Percentiles rank a stretch among this genome's conserved stretches.
These are phyloP conservation scores for Podospora bellae-mahoneyi DNA, from an alignment of 495 filamentous ascomycete genomes.

Conservation along the genomic window DNA sequence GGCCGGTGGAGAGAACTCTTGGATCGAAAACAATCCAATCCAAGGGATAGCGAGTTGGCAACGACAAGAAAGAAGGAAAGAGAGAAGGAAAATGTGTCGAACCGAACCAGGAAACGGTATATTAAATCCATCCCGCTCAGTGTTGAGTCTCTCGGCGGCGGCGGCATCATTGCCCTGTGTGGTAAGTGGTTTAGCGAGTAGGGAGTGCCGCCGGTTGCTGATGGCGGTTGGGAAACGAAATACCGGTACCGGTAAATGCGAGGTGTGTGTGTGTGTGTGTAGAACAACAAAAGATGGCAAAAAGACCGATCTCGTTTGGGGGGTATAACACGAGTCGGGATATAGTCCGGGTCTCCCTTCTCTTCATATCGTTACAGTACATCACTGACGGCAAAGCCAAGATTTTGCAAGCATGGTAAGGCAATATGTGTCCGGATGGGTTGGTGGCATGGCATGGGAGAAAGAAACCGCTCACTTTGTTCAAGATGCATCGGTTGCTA, in stretches of 20 bases:
- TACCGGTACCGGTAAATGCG: neutral
- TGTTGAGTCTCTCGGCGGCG: too few species aligned
- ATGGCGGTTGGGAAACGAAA: neutral
- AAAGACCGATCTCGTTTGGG: neutral
- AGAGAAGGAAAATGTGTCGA: neutral
- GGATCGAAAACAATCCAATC: too few species aligned
- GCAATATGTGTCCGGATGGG: neutral
- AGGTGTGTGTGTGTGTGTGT: neutral
- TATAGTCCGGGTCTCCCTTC: neutral
- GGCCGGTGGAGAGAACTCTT: too few species aligned
- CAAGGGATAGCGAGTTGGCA: too few species aligned
- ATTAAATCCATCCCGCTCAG: neutral
- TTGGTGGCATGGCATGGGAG: too few species aligned
- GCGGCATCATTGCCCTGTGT: neutral
- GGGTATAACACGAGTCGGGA: conserved; percentile 3
- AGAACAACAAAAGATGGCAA: neutral
- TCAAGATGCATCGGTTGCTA: neutral
- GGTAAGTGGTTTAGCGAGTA: neutral
- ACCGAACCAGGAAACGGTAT: neutral
- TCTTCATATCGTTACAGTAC: neutral
- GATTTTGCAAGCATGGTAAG: neutral
- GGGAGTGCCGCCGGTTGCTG: neutral
- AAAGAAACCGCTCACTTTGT: neutral
- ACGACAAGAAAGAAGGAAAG: neutral
- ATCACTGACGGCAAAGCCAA: neutral